Evolutionary conservation across 139 green algal genomes (phyloP), one percentile per base, ranked within the genome.

Genomic region (Micromonas commoda): DNA sequence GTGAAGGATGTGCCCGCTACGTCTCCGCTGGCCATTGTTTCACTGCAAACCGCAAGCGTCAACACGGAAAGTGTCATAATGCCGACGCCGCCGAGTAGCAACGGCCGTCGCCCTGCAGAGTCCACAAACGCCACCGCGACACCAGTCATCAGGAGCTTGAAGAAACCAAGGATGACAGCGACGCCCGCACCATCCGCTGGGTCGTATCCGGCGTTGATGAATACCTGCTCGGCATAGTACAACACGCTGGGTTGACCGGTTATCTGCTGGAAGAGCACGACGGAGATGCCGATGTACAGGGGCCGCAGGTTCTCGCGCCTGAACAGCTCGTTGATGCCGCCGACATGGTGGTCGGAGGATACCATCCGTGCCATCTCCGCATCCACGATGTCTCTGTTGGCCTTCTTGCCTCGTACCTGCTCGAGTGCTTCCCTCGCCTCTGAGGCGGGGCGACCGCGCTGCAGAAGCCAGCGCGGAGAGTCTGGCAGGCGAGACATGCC

Each of bases 181-280:
- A 93, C 83, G 60, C 39, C 39, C 74, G 54, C 32, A 3, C 31
- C 54, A 9, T 61, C 68, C 21, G 60, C 19, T 21, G 53, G 9
- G 2, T n/a, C 34, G 29, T n/a, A 78, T 2, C 72, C 72, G 4
- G 53, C 57, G 1, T 51, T 52, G 24, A 69, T 63, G 52, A 71
- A 84, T 37, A 91, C 88, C 66, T 82, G 65, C 16, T 67, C 69
- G 0, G 92, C 92, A 73, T 97, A 97, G 84, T 97, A 97, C 26
- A 97, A 80, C 54, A 97, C 93, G 6, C 79, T 90, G 6, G 93
- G 93, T 85, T 97, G 93, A 3, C 93, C 93, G 2, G 93, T 97
- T 74, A 97, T 92, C 81, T 89, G 85, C 83, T 96, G 91, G 79
- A 93, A 93, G 3, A 95, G 79, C 86, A 96, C 91, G 0, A 95